phyloP scores from a whole-genome alignment of 129 eudicot species.

The Erigeron canadensis region DNA sequence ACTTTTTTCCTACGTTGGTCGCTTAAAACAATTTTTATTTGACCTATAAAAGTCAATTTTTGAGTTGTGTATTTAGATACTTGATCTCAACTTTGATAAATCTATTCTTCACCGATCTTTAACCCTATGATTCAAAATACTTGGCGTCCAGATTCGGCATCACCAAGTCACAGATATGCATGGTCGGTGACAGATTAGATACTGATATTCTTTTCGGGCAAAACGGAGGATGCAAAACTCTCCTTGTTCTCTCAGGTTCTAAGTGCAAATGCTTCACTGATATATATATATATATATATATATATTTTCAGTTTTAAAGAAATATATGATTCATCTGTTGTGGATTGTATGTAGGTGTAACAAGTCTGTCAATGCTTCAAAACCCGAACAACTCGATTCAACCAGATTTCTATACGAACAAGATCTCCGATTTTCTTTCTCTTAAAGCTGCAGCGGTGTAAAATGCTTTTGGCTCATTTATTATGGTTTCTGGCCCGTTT shows the following conservation, averaged over 20 bases:
- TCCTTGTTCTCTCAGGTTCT: constrained; percentile 95
- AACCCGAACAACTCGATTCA: constrained; percentile 81
- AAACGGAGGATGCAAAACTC: constrained; percentile 99
- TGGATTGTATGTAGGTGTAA: constrained; percentile 55
- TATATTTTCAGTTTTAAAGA: background rate
- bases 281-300: background rate
- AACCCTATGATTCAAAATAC: background rate
- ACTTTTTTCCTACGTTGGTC: too few species aligned
- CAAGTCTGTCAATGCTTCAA: constrained; percentile 82
- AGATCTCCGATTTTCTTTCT: constrained; percentile 92
- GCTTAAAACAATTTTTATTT: background rate
- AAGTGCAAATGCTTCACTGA: background rate
- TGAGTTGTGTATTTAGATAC: background rate
- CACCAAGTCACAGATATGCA: constrained; percentile 91
- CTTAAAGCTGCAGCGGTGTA: constrained; percentile 71
- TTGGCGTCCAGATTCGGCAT: constrained; percentile 75
- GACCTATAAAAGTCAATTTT: background rate
- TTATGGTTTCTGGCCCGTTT: background rate
- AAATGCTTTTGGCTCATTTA: constrained; percentile 12
- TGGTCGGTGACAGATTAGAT: constrained; percentile 99
- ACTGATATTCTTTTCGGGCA: constrained; percentile 97
- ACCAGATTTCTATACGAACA: constrained; percentile 92
- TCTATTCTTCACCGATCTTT: background rate
- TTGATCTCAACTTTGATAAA: background rate
- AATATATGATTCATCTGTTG: background rate